Evolutionary conservation across 352 stramenopile species (phyloP).

Genomic region (Globisporangium echinulatum): DNA sequence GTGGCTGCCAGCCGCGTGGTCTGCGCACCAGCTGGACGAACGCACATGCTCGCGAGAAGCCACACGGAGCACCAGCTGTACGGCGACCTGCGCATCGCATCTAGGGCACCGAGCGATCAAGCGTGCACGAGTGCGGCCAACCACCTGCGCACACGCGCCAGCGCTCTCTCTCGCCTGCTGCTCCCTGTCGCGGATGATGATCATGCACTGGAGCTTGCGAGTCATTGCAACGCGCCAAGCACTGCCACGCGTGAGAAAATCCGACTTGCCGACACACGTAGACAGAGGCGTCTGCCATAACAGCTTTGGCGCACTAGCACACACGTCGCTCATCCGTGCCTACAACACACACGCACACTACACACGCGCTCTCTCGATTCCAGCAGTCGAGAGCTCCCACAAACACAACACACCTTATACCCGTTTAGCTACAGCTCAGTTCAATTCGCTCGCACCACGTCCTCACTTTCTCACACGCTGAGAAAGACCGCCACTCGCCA

Average conservation of each 20-base stretch:
- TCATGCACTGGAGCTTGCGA: too few relatives aligned
- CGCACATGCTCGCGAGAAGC: background rate
- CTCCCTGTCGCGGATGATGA: too few relatives aligned
- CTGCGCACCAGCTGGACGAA: constrained; percentile 1
- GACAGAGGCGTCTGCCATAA: background rate
- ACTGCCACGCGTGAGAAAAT: background rate
- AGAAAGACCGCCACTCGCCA: constrained; percentile 9
- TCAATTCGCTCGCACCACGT: too few relatives aligned
- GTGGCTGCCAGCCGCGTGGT: background rate
- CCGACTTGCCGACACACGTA: background rate
- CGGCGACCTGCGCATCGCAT: too few relatives aligned
- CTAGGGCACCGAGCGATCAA: too few relatives aligned
- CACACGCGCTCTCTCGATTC: background rate
- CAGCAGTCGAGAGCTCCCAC: background rate
- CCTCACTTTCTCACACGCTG: constrained; percentile 10
- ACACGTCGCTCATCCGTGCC: background rate
- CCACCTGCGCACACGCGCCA: background rate
- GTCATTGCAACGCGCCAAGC: too few relatives aligned
- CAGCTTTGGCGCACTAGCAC: background rate
- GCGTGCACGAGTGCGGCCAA: background rate
- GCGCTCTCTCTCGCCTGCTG: background rate
- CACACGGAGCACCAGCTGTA: background rate
- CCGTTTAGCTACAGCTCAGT: too few relatives aligned
- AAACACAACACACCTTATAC: background rate
- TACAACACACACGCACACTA: background rate